phyloP scores from a whole-genome alignment of 371 early-diverging fungal genomes.

The Umbelopsis sp. region DNA sequence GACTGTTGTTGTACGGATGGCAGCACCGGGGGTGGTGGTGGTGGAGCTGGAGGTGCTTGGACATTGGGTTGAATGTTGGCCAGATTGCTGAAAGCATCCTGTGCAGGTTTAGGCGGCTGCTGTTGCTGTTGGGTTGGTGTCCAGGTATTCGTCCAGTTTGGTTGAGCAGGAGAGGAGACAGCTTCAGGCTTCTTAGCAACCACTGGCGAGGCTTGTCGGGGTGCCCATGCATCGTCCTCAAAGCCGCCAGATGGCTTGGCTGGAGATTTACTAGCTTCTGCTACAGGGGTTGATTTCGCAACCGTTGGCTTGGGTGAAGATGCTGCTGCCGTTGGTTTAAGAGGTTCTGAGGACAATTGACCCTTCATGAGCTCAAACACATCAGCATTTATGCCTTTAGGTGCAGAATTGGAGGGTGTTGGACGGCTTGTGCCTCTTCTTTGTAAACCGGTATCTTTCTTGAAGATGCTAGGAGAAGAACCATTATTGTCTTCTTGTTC shows the following conservation, averaged over 20 bases:
- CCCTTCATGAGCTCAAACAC: conserved; percentile 33
- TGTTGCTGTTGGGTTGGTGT: conserved; percentile 1
- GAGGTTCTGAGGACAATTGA: conserved; percentile 33
- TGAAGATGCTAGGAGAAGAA: conserved; percentile 22
- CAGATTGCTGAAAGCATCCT: neutral
- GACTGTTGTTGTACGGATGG: conserved; percentile 18
- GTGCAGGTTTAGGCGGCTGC: conserved; percentile 18
- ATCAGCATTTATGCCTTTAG: conserved; percentile 36
- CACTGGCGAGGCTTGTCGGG: conserved; percentile 53
- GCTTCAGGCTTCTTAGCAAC: conserved; percentile 61
- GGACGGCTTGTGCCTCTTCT: conserved; percentile 51
- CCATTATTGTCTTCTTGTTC: conserved; percentile 53
- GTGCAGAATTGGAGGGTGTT: conserved; percentile 45
- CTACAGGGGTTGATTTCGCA: conserved; percentile 16
- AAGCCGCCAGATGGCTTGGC: conserved; percentile 32
- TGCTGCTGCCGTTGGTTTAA: conserved; percentile 29
- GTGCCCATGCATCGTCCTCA: conserved; percentile 63
- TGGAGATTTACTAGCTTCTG: conserved; percentile 1
- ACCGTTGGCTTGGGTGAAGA: conserved; percentile 24
- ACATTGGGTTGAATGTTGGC: conserved; percentile 13
- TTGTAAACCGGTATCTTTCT: conserved; percentile 35
- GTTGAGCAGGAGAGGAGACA: conserved; percentile 50
- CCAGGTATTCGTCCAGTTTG: conserved; percentile 6
- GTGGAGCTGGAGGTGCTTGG: conserved; percentile 6
- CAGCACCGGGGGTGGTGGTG: neutral